Conservation (phyloP, 208 protist genomes). For the Lotmaria passim region DNA sequence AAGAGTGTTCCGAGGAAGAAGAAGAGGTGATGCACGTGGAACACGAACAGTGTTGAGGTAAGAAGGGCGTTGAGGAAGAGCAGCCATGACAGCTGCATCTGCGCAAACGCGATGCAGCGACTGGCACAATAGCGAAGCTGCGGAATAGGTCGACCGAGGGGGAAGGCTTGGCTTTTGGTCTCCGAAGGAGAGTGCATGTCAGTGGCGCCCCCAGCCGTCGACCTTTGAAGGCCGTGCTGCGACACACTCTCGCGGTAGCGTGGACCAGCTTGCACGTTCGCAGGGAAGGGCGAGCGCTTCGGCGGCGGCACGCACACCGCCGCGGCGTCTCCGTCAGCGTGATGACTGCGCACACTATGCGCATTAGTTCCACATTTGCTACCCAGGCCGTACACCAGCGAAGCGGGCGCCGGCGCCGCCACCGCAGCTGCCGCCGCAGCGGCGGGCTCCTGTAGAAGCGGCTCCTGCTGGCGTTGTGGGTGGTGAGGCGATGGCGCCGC, state of each 20-base stretch:
- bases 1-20: slow-evolving; percentile 31
- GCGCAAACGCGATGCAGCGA: slow-evolving; percentile 2
- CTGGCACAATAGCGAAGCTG: slow-evolving; percentile 2
- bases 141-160: background rate
- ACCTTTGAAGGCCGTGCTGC: background rate
- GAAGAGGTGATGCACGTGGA: slow-evolving; percentile 39
- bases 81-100: slow-evolving; percentile 28
- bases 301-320: slow-evolving; percentile 1
- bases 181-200: no score
- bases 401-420: no score
- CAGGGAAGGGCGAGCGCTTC: background rate
- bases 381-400: no score
- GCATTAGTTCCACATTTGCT: no score
- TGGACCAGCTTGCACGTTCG: background rate
- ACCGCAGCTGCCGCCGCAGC: no score
- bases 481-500: no score
- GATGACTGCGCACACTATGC: no score
- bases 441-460: no score
- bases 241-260: background rate
- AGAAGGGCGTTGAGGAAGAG: slow-evolving; percentile 25
- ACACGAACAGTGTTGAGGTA: slow-evolving; percentile 19
- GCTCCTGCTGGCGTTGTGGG: no score
- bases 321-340: background rate
- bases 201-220: no score
- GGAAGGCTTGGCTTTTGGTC: no score